Conservation (phyloP, 2,329 filamentous ascomycete genomes). For the Sarocladiaceae sp. region DNA sequence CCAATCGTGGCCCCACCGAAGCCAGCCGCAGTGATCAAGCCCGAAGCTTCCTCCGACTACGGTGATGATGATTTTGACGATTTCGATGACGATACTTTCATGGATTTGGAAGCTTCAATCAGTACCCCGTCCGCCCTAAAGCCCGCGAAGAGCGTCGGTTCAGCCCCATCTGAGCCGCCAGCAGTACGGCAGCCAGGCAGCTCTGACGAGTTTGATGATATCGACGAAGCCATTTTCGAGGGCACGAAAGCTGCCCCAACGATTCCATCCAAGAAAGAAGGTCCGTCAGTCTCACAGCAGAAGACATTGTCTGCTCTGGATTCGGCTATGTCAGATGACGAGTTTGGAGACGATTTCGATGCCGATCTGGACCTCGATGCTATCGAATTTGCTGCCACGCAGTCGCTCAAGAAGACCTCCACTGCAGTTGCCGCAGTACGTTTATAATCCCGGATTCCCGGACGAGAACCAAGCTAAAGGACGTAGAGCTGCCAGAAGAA, state of each 20-base stretch:
- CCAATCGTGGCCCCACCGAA: not conserved
- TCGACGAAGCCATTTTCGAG: conserved; percentile 59
- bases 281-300: not conserved
- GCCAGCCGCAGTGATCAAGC: not conserved
- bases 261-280: not conserved
- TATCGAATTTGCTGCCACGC: conserved; percentile 68
- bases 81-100: conserved; percentile 56
- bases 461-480: conserved; percentile 52
- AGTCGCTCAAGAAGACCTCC: conserved; percentile 44
- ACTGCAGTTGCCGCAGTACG: conserved; percentile 30
- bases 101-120: conserved; percentile 47
- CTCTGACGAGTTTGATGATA: conserved; percentile 58
- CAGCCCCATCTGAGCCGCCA: not conserved
- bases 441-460: conserved; percentile 19
- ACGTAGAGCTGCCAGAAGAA: conserved; percentile 63
- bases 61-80: conserved; percentile 58
- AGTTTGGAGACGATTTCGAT: conserved; percentile 45
- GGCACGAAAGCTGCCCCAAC: conserved; percentile 33
- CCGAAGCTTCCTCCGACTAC: conserved; percentile 40
- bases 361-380: conserved; percentile 78
- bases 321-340: conserved; percentile 19
- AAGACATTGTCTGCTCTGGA: not conserved
- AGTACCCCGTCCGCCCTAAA: conserved; percentile 21
- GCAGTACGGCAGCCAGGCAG: not conserved
- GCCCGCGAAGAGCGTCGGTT: not conserved